Conservation (phyloP, 345 rosid genomes). For the Arabis alpina region DNA sequence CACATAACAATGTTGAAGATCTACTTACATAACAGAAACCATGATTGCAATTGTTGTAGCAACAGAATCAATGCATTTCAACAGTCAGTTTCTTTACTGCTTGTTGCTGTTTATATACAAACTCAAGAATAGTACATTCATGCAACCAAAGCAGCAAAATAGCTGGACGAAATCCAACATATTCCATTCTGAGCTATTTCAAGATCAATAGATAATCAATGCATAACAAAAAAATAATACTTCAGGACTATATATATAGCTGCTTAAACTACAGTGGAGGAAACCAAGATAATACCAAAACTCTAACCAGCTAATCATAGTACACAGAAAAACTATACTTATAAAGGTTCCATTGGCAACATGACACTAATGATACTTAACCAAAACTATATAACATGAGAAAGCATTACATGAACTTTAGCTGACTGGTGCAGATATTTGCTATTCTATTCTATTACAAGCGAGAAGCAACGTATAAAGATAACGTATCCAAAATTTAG, state of each 20-base stretch:
- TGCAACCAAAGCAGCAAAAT: constrained; percentile 9
- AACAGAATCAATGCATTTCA: neutral
- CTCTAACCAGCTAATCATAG: constrained; percentile 9
- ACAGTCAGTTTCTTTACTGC: neutral
- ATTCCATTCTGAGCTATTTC: neutral
- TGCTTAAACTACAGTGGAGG: neutral
- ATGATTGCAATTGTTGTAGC: neutral
- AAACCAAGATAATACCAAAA: constrained; percentile 5
- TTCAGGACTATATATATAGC: neutral
- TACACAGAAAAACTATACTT: neutral
- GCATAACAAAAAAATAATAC: neutral
- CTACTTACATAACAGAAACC: constrained; percentile 7
- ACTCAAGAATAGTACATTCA: constrained; percentile 1
- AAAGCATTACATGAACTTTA: constrained; percentile 1
- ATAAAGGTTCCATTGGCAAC: neutral
- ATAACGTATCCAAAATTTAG: neutral
- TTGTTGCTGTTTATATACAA: neutral
- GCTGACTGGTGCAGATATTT: constrained; percentile 2
- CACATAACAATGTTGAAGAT: neutral
- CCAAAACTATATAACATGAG: neutral
- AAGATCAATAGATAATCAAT: neutral
- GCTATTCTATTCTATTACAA: neutral
- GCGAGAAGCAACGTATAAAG: neutral
- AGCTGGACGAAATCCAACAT: neutral
- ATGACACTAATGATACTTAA: constrained; percentile 8